These are phyloP conservation scores for Picea sitchensis DNA, from an alignment of 75 land plant genomes.

Conservation along the genomic window DNA sequence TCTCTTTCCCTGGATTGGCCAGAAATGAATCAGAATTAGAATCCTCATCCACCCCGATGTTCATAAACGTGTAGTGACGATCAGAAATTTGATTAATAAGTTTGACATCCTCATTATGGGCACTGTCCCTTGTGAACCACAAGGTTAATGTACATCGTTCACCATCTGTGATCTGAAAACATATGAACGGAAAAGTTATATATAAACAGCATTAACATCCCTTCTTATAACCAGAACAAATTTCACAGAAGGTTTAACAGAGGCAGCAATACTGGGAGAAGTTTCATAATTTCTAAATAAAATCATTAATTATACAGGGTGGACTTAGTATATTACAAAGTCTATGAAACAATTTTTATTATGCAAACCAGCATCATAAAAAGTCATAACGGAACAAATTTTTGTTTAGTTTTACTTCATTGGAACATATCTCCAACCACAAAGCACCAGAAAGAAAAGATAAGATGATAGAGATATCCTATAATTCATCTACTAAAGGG, in stretches of 20 bases:
- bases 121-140: conserved; percentile 72
- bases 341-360: too few relatives aligned
- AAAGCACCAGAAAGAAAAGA: not conserved
- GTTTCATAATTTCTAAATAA: not conserved
- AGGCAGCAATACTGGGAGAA: not conserved
- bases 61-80: conserved; percentile 7
- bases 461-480: too few relatives aligned
- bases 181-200: not conserved
- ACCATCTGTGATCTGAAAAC: conserved; percentile 65
- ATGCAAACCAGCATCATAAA: not conserved
- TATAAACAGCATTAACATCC: too few relatives aligned
- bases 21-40: conserved; percentile 4
- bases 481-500: not conserved
- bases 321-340: not conserved
- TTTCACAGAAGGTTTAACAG: not conserved
- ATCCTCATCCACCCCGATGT: not conserved
- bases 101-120: conserved; percentile 80
- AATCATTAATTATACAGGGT: not conserved
- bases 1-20: not conserved
- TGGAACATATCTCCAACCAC: not conserved
- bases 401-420: not conserved
- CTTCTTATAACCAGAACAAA: not conserved
- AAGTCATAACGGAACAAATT: not conserved
- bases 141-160: conserved; percentile 78
- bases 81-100: conserved; percentile 42